Base-by-base conservation (phyloP, 2,329 filamentous ascomycete species). In the Plenodomus tracheiphilus region DNA sequence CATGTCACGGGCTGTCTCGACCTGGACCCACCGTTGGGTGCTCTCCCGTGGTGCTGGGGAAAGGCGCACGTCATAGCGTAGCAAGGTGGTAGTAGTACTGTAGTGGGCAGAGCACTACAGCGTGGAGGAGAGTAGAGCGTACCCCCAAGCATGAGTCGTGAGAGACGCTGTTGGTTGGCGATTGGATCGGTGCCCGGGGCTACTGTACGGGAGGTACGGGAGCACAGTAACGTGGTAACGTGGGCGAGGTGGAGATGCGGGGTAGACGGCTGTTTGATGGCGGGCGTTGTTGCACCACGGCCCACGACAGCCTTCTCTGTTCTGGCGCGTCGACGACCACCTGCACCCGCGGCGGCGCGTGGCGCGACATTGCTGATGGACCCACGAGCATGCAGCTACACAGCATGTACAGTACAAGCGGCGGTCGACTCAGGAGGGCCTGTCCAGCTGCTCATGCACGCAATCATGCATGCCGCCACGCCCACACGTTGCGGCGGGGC, bases 381-480 rank as follows among this genome's bases (percentile, higher is more conserved):
- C 6, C 28, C 4, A 32, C 6, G 9, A 32, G 28, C 28, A n/a
- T n/a, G n/a, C n/a, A n/a, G n/a, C n/a, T n/a, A n/a, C n/a, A n/a
- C n/a, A n/a, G n/a, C n/a, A n/a, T n/a, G n/a, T n/a, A n/a, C n/a
- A n/a, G n/a, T 61, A 63, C 42, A 49, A 47, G 56, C 59, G 56
- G 56, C 50, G 52, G 54, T 38, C 46, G 39, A 39, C 21, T 49
- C 43, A 49, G 53, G 49, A 49, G 53, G 49, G 49, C 51, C 49
- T 50, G 34, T 15, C 6, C 28, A 43, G 44, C 18, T 36, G 52
- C 35, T 50, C 46, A 58, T 58, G 54, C 49, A 58, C 45, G 56
- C 56, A 58, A 57, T 55, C 38, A 52, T 53, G 39, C 51, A 51
- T 56, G 53, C 62, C 11, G 8, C 28, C 8, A 10, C 15, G 28